Base-by-base conservation (phyloP, 306 rosid genomes). In the Cyclanthera cordifolia region DNA sequence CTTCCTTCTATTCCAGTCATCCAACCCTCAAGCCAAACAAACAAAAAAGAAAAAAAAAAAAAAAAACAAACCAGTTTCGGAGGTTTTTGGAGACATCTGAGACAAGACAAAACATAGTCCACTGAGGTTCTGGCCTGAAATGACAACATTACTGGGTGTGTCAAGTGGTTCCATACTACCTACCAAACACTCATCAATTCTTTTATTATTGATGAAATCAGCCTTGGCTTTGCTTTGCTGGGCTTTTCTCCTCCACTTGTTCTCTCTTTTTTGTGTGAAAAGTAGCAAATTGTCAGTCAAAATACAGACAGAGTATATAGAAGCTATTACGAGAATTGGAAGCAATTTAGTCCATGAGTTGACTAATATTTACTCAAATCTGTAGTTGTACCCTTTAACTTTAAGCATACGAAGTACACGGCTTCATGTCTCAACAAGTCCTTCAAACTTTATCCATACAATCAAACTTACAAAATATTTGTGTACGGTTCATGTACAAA, bases 71-170 rank as follows among this genome's bases (percentile, higher is more conserved):
- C 72, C 24, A 28, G 2, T 67, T 67, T 67, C 16, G 72, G 43
- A 47, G 56, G 15, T 46, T 46, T 23, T 46, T 23, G 4, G 28
- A 0, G 28, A 0, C 21, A 47, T 25, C 49, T 47, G 60, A 67
- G 68, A 39, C 56, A 74, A 12, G 32, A 11, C 51, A 41, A 13
- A 37, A n/a, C n/a, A n/a, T n/a, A n/a, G n/a, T n/a, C n/a, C n/a
- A n/a, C n/a, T 65, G 15, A 64, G 81, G 81, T 74, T 49, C 76
- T 73, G 46, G 49, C 65, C 71, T 74, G 79, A 77, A 65, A 57
- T 65, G 81, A 77, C 81, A 65, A 74, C 71, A 73, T 53, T 64
- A 61, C 41, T 17, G 68, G n/a, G n/a, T n/a, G n/a, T n/a, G n/a
- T n/a, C n/a, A n/a, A n/a, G n/a, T n/a, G n/a, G n/a, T n/a, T n/a